Percentiles rank a stretch among this genome's conserved stretches.
These are phyloP conservation scores for Syzygium malaccense DNA, from an alignment of 441 rosid genomes.

Conservation along the genomic window DNA sequence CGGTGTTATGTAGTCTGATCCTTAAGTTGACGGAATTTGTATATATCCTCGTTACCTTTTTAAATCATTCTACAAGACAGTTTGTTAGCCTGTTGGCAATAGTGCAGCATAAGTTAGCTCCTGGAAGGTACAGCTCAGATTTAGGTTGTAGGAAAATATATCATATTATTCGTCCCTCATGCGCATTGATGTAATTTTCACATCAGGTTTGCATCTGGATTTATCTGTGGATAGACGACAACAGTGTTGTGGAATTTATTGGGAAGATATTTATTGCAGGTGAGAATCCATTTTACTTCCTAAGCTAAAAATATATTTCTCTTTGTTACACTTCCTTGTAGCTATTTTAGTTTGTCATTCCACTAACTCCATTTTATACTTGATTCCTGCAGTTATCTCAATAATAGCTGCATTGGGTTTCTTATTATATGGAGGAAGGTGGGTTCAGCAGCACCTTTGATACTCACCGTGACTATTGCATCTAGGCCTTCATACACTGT, in stretches of 20 bases:
- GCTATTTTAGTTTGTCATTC: neutral
- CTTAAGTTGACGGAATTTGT: neutral
- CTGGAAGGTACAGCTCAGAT: neutral
- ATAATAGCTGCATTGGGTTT: conserved; percentile 59
- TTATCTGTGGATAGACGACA: conserved; percentile 47
- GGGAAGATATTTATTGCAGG: conserved; percentile 69
- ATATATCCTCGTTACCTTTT: neutral
- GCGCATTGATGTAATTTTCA: neutral
- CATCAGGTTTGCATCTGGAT: conserved; percentile 46
- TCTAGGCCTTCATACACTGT: neutral
- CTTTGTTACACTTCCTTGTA: neutral
- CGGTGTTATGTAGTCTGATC: neutral
- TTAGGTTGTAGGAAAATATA: neutral
- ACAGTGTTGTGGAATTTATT: conserved; percentile 38
- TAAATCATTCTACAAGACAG: neutral
- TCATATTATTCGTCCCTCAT: neutral
- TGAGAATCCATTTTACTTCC: neutral
- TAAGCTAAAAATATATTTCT: neutral
- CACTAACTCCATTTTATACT: neutral
- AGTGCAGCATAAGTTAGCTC: neutral
- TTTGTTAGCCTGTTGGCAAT: neutral
- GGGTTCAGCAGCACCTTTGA: conserved; percentile 1
- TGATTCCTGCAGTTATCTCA: conserved; percentile 38
- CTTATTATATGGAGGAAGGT: conserved; percentile 65
- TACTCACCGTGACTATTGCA: neutral